These are phyloP conservation scores for Apiospora saccharicola DNA, from an alignment of 2,329 filamentous ascomycete genomes.

Conservation along the genomic window DNA sequence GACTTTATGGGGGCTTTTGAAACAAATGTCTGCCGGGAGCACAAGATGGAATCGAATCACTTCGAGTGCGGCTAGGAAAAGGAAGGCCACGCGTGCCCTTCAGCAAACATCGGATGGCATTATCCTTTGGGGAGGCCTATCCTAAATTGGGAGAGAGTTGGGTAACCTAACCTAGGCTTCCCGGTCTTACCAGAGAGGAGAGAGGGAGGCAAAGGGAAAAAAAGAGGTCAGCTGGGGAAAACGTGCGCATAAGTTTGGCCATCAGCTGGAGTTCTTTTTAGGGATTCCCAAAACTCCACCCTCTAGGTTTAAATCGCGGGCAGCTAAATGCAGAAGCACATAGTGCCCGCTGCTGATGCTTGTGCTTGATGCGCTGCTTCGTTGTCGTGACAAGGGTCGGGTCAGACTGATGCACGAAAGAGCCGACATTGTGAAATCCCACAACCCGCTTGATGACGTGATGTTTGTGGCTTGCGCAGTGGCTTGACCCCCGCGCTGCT, in stretches of 20 bases:
- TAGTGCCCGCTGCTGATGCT: not conserved
- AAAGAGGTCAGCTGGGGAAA: slow-evolving; percentile 1
- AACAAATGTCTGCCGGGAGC: not conserved
- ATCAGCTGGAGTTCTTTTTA: slow-evolving; percentile 13
- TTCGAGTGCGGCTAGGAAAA: not conserved
- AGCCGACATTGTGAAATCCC: slow-evolving; percentile 13
- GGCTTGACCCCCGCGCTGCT: not conserved
- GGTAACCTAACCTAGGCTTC: slow-evolving; percentile 17
- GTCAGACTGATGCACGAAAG: slow-evolving; percentile 13
- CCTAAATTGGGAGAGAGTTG: slow-evolving; percentile 17
- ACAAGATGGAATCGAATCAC: not conserved
- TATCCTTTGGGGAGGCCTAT: slow-evolving; percentile 4
- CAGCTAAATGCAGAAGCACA: not conserved
- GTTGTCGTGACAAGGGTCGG: slow-evolving; percentile 22
- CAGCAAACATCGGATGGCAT: slow-evolving; percentile 19
- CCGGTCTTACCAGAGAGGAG: slow-evolving; percentile 20
- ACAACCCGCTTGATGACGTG: slow-evolving; percentile 13
- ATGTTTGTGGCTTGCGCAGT: slow-evolving; percentile 11
- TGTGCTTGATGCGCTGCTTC: slow-evolving; percentile 5
- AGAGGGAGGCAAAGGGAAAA: not conserved
- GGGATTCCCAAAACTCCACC: slow-evolving; percentile 8
- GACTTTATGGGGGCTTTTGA: not conserved
- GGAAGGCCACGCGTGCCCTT: slow-evolving; percentile 14
- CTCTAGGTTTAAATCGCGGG: not conserved
- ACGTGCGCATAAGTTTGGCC: slow-evolving; percentile 10